Evolutionary conservation across 768 basidiomycete species (phyloP).

Genomic region (Chalciporus chontae): DNA sequence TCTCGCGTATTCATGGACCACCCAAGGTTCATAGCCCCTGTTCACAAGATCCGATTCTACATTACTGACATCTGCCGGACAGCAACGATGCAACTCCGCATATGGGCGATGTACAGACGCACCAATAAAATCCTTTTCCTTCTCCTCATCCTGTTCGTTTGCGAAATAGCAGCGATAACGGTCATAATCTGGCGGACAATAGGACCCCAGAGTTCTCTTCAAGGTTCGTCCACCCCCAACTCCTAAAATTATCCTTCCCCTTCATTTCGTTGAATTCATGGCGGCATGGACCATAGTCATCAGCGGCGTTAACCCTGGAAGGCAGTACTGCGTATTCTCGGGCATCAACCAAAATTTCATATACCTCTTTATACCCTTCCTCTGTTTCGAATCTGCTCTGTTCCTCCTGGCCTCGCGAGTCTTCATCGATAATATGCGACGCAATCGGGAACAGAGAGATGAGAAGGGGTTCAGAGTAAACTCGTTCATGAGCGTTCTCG

Average conservation of each 20-base stretch:
- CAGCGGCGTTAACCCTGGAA: not conserved
- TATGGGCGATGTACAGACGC: conserved; percentile 32
- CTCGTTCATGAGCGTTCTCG: conserved; percentile 23
- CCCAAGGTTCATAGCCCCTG: conserved; percentile 22
- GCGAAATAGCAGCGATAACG: conserved; percentile 23
- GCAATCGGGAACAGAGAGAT: not conserved
- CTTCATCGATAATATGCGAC: conserved; percentile 12
- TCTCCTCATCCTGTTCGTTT: conserved; percentile 17
- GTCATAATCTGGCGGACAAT: conserved; percentile 26
- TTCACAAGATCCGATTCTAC: not conserved
- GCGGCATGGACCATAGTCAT: conserved; percentile 7
- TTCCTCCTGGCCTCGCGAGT: conserved; percentile 19
- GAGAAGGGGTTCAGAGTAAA: conserved; percentile 8
- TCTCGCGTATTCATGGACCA: conserved; percentile 29
- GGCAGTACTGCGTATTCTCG: conserved; percentile 19
- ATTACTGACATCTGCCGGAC: conserved; percentile 5
- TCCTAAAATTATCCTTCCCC: not conserved
- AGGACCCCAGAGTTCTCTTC: conserved; percentile 21
- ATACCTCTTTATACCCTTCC: conserved; percentile 29
- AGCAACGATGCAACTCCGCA: conserved; percentile 33
- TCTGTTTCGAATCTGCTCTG: conserved; percentile 28
- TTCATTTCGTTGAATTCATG: not conserved
- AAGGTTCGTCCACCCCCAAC: conserved; percentile 13
- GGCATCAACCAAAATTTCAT: conserved; percentile 21
- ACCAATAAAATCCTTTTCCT: conserved; percentile 19